Conservation (phyloP, 1,139 yeast species). For the Sugiyamaella pinicola region DNA sequence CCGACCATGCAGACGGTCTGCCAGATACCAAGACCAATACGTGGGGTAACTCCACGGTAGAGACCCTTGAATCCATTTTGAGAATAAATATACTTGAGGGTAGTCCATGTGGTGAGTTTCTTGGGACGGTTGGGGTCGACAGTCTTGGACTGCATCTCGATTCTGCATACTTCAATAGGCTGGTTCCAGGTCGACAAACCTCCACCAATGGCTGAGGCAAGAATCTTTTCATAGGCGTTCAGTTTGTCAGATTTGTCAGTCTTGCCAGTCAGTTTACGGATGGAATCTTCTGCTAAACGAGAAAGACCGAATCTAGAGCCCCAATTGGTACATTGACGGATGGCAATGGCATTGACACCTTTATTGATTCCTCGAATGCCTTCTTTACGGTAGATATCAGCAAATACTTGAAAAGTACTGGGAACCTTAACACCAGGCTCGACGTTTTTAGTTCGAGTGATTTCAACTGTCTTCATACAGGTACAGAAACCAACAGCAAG, state of each 20-base stretch:
- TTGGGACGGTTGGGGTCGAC: constrained; percentile 93
- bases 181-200: constrained; percentile 98
- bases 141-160: constrained; percentile 96
- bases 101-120: constrained; percentile 76
- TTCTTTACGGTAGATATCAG: constrained; percentile 77
- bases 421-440: constrained; percentile 69
- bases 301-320: constrained; percentile 95
- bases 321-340: constrained; percentile 98
- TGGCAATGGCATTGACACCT: constrained; percentile 99
- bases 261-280: constrained; percentile 66
- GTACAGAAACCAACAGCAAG: constrained; percentile 97
- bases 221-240: constrained; percentile 74
- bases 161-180: constrained; percentile 96
- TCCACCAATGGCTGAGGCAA: constrained; percentile 92
- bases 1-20: constrained; percentile 99
- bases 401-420: constrained; percentile 82
- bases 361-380: constrained; percentile 94
- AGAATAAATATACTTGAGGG: constrained; percentile 79
- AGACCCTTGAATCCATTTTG: constrained; percentile 87
- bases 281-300: constrained; percentile 85
- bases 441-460: constrained; percentile 84
- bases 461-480: constrained; percentile 97
- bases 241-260: constrained; percentile 52
- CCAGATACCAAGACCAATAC: constrained; percentile 96
- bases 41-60: constrained; percentile 95